Evolutionary conservation across 2,329 filamentous ascomycete species (phyloP), one percentile per base, ranked within the genome.

Genomic region (Colletotrichum magnum): DNA sequence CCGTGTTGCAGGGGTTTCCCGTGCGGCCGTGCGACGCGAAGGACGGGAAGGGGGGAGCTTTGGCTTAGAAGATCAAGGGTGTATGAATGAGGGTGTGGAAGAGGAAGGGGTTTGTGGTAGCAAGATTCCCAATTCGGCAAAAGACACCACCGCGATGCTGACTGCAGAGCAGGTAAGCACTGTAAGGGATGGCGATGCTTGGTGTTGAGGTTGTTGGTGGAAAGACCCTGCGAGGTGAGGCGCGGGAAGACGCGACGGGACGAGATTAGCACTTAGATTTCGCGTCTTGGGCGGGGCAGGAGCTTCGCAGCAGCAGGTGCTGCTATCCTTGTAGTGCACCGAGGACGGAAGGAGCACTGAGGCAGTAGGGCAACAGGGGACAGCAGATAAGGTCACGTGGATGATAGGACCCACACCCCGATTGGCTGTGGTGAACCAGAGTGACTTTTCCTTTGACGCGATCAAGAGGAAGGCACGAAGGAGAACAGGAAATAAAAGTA

Each of bases 231-330:
- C 16, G n/a, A 21, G 10, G 3, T 6, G 7, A 36, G 10, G 32
- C 32, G 32, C 32, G 32, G 32, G 6, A 36, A 36, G 52, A 58
- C 52, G 59, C 51, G 64, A 50, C 36, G n/a, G 6, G 52, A 7
- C 15, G 36, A 16, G 58, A 57, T 32, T 6, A 52, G 45, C 52
- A 68, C 63, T 68, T 68, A 64, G 45, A 43, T 45, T 64, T 58
- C 64, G 64, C 64, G 64, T 47, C 36, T 39, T 26, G 51, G 64
- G 50, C 32, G 36, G 52, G 59, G 58, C 50, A 59, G 36, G 21
- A 36, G 32, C 47, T 36, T 36, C 4, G 7, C 6, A n/a, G 41
- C 41, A 13, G 16, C 50, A 52, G 51, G 16, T n/a, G 54, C 9
- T n/a, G 45, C 16, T 32, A 28, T 63, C 64, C 59, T 43, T 57